Percentiles rank a stretch among this genome's conserved stretches.
Conservation (phyloP, 352 stramenopile species). For the Salisapilia sapeloensis region DNA sequence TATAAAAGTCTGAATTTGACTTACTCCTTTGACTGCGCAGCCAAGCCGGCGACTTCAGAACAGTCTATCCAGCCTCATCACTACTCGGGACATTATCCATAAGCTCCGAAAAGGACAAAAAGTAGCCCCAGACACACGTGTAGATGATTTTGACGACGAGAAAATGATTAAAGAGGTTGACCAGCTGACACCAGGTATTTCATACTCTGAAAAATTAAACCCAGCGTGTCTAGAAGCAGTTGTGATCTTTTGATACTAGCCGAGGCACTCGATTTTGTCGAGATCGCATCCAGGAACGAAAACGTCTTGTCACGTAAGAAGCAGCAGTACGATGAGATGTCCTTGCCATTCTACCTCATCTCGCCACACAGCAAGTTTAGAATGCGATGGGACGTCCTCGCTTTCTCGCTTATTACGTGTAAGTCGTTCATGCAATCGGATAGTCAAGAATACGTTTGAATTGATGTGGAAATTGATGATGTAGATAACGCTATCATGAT, state of each 20-base stretch:
- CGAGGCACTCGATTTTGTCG: conserved; percentile 62
- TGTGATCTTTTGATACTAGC: conserved; percentile 8
- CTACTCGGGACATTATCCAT: conserved; percentile 28
- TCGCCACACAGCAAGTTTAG: conserved; percentile 61
- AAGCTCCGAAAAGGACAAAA: conserved; percentile 42
- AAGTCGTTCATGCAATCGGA: conserved; percentile 3
- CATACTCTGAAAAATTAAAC: neutral
- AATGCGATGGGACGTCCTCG: conserved; percentile 57
- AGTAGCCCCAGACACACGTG: conserved; percentile 16
- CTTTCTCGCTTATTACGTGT: conserved; percentile 59
- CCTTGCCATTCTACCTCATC: conserved; percentile 57
- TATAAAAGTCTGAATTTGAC: neutral
- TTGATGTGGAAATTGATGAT: neutral
- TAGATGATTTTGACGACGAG: conserved; percentile 10
- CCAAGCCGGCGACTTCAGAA: conserved; percentile 9
- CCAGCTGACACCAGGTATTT: conserved; percentile 62
- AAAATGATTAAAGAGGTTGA: conserved; percentile 48
- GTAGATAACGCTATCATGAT: conserved; percentile 65
- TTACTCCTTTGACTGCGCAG: too few relatives aligned
- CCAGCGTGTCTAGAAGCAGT: neutral
- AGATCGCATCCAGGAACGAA: conserved; percentile 53
- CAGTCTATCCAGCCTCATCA: conserved; percentile 40
- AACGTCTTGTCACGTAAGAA: conserved; percentile 81
- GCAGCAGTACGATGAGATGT: conserved; percentile 67
- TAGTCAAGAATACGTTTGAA: neutral